Conservation (phyloP, 2,329 filamentous ascomycete genomes). For the Verticillium longisporum region DNA sequence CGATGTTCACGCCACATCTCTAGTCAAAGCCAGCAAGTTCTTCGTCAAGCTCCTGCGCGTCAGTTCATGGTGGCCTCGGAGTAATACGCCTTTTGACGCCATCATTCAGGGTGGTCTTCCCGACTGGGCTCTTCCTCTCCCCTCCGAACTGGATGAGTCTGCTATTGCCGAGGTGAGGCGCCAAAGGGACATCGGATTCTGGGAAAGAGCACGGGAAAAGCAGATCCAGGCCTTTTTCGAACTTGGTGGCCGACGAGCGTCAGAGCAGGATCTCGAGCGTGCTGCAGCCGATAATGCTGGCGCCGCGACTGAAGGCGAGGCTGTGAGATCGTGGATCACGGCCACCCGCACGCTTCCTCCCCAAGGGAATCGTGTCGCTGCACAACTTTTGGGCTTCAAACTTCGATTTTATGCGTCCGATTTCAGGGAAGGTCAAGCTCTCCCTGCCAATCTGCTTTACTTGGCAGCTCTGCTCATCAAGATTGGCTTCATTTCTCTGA, state of each 20-base stretch:
- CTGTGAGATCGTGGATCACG: conserved; percentile 68
- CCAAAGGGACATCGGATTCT: conserved; percentile 69
- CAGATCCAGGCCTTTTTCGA: conserved; percentile 87
- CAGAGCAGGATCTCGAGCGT: conserved; percentile 48
- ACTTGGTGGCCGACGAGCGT: conserved; percentile 65
- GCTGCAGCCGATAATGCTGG: conserved; percentile 33
- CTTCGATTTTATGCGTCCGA: conserved; percentile 87
- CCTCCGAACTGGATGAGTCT: conserved; percentile 62
- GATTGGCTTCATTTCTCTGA: conserved; percentile 89
- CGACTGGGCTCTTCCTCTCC: conserved; percentile 69
- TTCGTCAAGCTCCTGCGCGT: conserved; percentile 87
- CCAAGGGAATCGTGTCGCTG: conserved; percentile 81
- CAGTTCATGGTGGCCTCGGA: conserved; percentile 93
- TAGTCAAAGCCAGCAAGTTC: conserved; percentile 89
- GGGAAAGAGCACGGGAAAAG: conserved; percentile 67
- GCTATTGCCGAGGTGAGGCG: conserved; percentile 49
- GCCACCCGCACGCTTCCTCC: conserved; percentile 77
- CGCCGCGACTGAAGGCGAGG: conserved; percentile 36
- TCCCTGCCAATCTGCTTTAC: conserved; percentile 90
- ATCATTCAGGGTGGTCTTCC: conserved; percentile 64
- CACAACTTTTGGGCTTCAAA: conserved; percentile 94
- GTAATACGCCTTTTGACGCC: conserved; percentile 24
- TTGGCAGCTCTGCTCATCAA: conserved; percentile 90
- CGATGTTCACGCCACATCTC: conserved; percentile 87
- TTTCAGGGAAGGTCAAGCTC: conserved; percentile 66